phyloP scores from a whole-genome alignment of 2,329 filamentous ascomycete genomes.

The Nakataea oryzae region DNA sequence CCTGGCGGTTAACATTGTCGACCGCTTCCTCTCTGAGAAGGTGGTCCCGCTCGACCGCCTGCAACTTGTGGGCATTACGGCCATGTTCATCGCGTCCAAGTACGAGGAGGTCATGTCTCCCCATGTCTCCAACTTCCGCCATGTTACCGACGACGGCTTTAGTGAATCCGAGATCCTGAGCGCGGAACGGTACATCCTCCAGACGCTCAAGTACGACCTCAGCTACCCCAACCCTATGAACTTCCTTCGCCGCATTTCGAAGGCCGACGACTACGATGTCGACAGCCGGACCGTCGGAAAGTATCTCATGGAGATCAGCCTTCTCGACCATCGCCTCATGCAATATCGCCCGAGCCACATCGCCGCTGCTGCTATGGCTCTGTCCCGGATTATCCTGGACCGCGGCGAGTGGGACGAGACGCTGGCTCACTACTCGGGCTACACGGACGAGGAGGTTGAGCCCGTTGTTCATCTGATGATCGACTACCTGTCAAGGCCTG shows the following conservation, averaged over 20 bases:
- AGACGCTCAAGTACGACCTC: slow-evolving; percentile 87
- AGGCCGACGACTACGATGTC: slow-evolving; percentile 98
- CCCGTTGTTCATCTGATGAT: slow-evolving; percentile 92
- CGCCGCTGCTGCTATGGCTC: slow-evolving; percentile 88
- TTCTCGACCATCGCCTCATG: slow-evolving; percentile 92
- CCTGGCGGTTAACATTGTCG: slow-evolving; percentile 94
- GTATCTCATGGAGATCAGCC: slow-evolving; percentile 94
- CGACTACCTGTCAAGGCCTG: slow-evolving; percentile 85
- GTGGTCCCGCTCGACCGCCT: slow-evolving; percentile 92
- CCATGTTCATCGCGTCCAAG: slow-evolving; percentile 99
- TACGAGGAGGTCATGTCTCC: slow-evolving; percentile 97
- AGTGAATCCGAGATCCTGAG: slow-evolving; percentile 89
- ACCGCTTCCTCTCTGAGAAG: slow-evolving; percentile 92
- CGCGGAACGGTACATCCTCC: slow-evolving; percentile 90
- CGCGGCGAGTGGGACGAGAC: slow-evolving; percentile 88
- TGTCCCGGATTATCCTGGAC: slow-evolving; percentile 81
- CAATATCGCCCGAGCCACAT: slow-evolving; percentile 79
- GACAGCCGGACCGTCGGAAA: slow-evolving; percentile 95
- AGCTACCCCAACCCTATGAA: slow-evolving; percentile 99
- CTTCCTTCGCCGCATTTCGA: slow-evolving; percentile 95
- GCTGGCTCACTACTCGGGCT: slow-evolving; percentile 83
- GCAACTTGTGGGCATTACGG: slow-evolving; percentile 92
- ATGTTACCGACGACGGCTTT: slow-evolving; percentile 95
- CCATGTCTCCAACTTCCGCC: slow-evolving; percentile 92
- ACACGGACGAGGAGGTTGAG: slow-evolving; percentile 84